A percentile compares a stretch with the other conserved stretches of the same genome.
Conservation (phyloP, 2,329 filamentous ascomycete species). For the Alternaria ethzedia region DNA sequence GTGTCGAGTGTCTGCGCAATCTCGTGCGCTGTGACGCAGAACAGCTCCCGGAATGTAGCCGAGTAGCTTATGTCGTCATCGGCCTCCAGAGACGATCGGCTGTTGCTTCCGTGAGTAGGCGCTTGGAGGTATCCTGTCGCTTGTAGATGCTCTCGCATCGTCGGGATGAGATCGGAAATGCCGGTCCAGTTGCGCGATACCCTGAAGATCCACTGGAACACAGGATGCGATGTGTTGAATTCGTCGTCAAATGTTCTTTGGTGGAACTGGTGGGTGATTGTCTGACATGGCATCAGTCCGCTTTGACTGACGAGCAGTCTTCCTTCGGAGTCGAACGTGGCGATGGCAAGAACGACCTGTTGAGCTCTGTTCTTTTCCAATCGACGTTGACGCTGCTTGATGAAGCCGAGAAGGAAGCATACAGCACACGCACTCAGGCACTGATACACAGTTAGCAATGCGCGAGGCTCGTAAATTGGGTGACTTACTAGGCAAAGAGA, state of each 20-base stretch:
- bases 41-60: conserved; percentile 79
- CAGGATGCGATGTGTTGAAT: conserved; percentile 76
- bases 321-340: conserved; percentile 71
- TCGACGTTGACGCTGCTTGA: conserved; percentile 48
- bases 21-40: conserved; percentile 78
- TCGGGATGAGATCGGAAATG: conserved; percentile 70
- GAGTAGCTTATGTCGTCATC: conserved; percentile 74
- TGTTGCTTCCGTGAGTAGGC: conserved; percentile 19
- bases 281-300: conserved; percentile 72
- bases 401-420: conserved; percentile 45
- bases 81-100: conserved; percentile 24
- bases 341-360: conserved; percentile 63
- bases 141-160: conserved; percentile 78
- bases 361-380: conserved; percentile 56
- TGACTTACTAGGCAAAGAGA: conserved; percentile 71
- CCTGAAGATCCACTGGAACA: conserved; percentile 88
- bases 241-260: conserved; percentile 69
- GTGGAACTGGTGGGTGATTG: conserved; percentile 71
- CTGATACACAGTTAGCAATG: conserved; percentile 59
- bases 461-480: conserved; percentile 64
- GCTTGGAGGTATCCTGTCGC: conserved; percentile 32
- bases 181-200: conserved; percentile 79
- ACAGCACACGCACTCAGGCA: conserved; percentile 50
- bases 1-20: conserved; percentile 72
- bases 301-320: conserved; percentile 73